Percentiles rank a stretch among this genome's conserved stretches.
Evolutionary conservation across 169 alveolate genomes (phyloP).

Genomic region (Plasmodium ovale): DNA sequence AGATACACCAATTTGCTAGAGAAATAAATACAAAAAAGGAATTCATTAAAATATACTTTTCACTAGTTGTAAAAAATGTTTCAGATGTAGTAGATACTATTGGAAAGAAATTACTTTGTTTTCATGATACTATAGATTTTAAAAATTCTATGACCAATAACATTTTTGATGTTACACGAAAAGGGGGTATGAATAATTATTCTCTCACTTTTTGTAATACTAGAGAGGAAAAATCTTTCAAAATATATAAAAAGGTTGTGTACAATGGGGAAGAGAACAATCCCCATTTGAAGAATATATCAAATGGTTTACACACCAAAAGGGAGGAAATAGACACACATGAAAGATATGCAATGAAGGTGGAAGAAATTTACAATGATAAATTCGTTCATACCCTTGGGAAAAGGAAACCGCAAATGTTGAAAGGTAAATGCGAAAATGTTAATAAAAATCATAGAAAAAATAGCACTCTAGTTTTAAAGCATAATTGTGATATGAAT

Average conservation of each 20-base stretch:
- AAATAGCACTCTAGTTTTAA: not conserved
- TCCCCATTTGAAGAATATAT: not conserved
- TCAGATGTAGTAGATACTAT: conserved; percentile 34
- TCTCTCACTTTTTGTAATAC: not conserved
- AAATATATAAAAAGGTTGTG: not conserved
- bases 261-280: not conserved
- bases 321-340: no score
- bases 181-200: not conserved
- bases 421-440: no score
- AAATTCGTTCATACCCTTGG: no score
- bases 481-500: not conserved
- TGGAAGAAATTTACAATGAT: no score
- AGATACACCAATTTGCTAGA: not conserved
- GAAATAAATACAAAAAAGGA: conserved; percentile 23
- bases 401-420: no score
- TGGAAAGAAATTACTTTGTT: conserved; percentile 35
- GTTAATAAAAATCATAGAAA: no score
- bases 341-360: no score
- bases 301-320: no score
- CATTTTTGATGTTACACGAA: not conserved
- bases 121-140: conserved; percentile 3
- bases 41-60: conserved; percentile 25
- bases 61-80: conserved; percentile 1
- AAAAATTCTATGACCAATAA: not conserved
- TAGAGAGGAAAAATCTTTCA: not conserved